These are phyloP conservation scores for Ogataea salicorniae DNA, from an alignment of 805 yeast genomes.

Conservation along the genomic window DNA sequence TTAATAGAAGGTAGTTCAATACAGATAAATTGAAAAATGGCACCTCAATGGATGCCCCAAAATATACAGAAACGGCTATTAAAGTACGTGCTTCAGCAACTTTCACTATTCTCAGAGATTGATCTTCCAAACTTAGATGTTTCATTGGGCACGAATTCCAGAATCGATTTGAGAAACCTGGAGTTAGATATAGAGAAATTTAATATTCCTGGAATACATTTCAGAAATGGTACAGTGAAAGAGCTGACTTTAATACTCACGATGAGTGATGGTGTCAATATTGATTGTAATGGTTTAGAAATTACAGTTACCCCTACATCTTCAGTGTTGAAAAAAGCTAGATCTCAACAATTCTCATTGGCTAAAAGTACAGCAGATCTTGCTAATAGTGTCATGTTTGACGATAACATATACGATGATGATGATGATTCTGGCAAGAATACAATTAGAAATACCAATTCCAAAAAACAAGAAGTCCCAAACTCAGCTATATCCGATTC, in stretches of 20 bases:
- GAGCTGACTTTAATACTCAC: slow-evolving; percentile 54
- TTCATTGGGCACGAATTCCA: slow-evolving; percentile 53
- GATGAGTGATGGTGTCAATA: slow-evolving; percentile 64
- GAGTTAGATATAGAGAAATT: slow-evolving; percentile 69
- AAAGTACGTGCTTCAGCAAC: slow-evolving; percentile 73
- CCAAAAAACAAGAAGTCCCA: slow-evolving; percentile 2
- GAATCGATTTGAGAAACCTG: slow-evolving; percentile 53
- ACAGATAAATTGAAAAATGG: slow-evolving; percentile 14
- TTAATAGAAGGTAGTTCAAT: background rate
- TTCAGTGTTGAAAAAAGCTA: slow-evolving; percentile 23
- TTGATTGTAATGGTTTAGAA: slow-evolving; percentile 53
- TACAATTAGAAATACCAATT: slow-evolving; percentile 8
- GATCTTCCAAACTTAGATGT: slow-evolving; percentile 81
- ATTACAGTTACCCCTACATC: slow-evolving; percentile 38
- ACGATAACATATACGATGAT: slow-evolving; percentile 34
- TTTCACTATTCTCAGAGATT: slow-evolving; percentile 68
- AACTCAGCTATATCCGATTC: background rate
- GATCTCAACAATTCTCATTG: slow-evolving; percentile 40
- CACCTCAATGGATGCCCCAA: slow-evolving; percentile 70
- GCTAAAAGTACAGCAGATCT: slow-evolving; percentile 73
- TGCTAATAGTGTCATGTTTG: slow-evolving; percentile 53
- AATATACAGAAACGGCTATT: slow-evolving; percentile 78
- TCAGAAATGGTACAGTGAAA: slow-evolving; percentile 58
- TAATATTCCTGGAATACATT: slow-evolving; percentile 55
- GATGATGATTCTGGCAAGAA: slow-evolving; percentile 15